A percentile compares a stretch with the other conserved stretches of the same genome.
phyloP scores from a whole-genome alignment of 106 monocot species.

The Allium sativum region DNA sequence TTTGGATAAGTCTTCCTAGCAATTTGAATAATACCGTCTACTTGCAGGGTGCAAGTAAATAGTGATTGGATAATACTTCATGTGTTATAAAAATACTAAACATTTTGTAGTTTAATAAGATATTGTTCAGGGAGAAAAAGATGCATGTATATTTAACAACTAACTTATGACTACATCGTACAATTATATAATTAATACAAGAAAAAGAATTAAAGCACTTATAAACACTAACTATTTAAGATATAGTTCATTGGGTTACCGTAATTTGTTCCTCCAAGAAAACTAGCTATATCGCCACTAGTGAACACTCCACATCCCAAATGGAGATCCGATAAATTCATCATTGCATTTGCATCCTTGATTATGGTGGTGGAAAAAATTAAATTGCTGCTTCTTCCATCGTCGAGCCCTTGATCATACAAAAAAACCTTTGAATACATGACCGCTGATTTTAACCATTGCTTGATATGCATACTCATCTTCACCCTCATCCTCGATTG shows the following conservation, averaged over 20 bases:
- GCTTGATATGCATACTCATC: constrained; percentile 54
- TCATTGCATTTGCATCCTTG: constrained; percentile 1
- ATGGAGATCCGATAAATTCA: constrained; percentile 29
- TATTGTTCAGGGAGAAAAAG: too few relatives aligned
- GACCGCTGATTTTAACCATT: constrained; percentile 41
- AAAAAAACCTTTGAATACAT: constrained; percentile 53
- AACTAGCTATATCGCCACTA: background rate
- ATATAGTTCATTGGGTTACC: constrained; percentile 4
- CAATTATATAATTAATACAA: background rate
- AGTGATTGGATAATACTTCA: too few relatives aligned
- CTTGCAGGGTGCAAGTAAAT: too few relatives aligned
- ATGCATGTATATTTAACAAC: too few relatives aligned
- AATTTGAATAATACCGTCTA: too few relatives aligned
- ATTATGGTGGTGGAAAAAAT: background rate
- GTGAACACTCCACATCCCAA: constrained; percentile 5
- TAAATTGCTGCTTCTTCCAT: background rate
- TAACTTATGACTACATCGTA: background rate
- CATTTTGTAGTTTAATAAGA: too few relatives aligned
- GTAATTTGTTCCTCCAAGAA: constrained; percentile 10
- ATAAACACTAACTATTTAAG: background rate
- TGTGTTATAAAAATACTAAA: too few relatives aligned
- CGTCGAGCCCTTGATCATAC: constrained; percentile 42
- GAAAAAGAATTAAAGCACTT: background rate
- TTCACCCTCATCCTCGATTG: constrained; percentile 43
- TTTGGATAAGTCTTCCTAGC: too few relatives aligned